Evolutionary conservation across 2,329 filamentous ascomycete species (phyloP).

Genomic region (Aspergillus terreus): DNA sequence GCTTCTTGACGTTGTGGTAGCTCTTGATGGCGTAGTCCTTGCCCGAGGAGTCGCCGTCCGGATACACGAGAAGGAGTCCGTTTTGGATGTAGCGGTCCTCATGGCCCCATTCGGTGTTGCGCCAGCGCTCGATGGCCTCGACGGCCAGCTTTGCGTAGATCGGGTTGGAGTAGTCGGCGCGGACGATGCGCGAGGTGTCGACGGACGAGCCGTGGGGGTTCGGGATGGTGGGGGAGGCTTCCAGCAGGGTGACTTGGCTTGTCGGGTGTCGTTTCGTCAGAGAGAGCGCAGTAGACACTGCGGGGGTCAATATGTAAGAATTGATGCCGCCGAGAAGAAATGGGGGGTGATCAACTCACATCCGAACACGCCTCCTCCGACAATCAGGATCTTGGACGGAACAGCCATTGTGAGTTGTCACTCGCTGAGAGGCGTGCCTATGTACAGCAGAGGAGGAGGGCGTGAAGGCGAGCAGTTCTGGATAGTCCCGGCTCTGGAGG

Average conservation of each 20-base stretch:
- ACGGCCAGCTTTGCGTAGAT: conserved; percentile 72
- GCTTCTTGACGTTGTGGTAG: conserved; percentile 37
- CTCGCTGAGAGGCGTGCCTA: too few relatives aligned
- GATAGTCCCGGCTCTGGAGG: neutral
- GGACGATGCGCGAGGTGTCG: conserved; percentile 60
- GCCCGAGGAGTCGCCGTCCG: conserved; percentile 24
- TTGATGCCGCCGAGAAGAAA: neutral
- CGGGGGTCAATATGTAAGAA: neutral
- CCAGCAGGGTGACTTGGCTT: conserved; percentile 55
- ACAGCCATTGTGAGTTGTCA: conserved; percentile 21
- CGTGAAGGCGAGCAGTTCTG: too few relatives aligned
- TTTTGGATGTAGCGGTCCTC: conserved; percentile 44
- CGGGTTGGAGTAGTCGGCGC: conserved; percentile 75
- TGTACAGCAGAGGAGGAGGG: too few relatives aligned
- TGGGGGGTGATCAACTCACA: conserved; percentile 26
- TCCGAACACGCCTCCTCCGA: conserved; percentile 43
- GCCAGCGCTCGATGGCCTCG: conserved; percentile 66
- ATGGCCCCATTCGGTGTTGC: conserved; percentile 45
- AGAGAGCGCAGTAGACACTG: conserved; percentile 64
- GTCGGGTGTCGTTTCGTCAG: conserved; percentile 58
- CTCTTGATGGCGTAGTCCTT: conserved; percentile 37
- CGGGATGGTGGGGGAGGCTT: conserved; percentile 53
- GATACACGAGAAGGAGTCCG: conserved; percentile 40
- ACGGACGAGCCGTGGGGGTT: conserved; percentile 58
- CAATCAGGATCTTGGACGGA: conserved; percentile 37